Evolutionary conservation across 768 basidiomycete species (phyloP).

Genomic region (Kondoa malvinella): DNA sequence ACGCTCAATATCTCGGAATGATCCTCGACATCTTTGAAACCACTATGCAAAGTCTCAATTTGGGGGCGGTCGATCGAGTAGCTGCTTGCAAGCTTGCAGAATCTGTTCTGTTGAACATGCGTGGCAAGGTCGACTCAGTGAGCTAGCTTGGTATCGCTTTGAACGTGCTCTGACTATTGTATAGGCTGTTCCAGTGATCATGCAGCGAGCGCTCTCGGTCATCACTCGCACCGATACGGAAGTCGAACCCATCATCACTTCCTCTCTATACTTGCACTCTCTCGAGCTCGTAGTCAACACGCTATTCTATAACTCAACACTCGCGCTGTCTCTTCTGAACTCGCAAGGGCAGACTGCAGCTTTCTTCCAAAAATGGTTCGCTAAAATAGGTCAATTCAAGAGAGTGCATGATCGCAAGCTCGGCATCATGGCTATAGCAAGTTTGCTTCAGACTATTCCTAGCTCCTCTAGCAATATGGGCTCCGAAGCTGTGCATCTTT

Average conservation of each 20-base stretch:
- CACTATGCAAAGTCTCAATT: slow-evolving; percentile 47
- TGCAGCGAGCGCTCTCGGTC: slow-evolving; percentile 42
- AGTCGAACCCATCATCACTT: slow-evolving; percentile 40
- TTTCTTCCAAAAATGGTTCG: slow-evolving; percentile 82
- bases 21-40: slow-evolving; percentile 67
- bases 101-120: slow-evolving; percentile 59
- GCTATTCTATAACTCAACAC: slow-evolving; percentile 64
- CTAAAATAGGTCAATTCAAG: slow-evolving; percentile 41
- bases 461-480: slow-evolving; percentile 29
- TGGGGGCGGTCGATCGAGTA: slow-evolving; percentile 69
- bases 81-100: slow-evolving; percentile 75
- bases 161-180: slow-evolving; percentile 6
- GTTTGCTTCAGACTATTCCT: slow-evolving; percentile 47
- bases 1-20: slow-evolving; percentile 60
- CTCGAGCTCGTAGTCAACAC: slow-evolving; percentile 68
- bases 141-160: slow-evolving; percentile 11
- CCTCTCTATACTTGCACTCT: slow-evolving; percentile 53
- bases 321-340: slow-evolving; percentile 61
- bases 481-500: background rate
- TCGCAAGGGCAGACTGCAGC: slow-evolving; percentile 43
- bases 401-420: slow-evolving; percentile 84
- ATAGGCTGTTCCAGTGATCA: slow-evolving; percentile 40
- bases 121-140: slow-evolving; percentile 62
- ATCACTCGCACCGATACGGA: slow-evolving; percentile 33
- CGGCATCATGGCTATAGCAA: slow-evolving; percentile 55